Evolutionary conservation across 179 eudicot genomes (phyloP), one percentile per base, ranked within the genome.

Genomic region (Nepenthes alata): DNA sequence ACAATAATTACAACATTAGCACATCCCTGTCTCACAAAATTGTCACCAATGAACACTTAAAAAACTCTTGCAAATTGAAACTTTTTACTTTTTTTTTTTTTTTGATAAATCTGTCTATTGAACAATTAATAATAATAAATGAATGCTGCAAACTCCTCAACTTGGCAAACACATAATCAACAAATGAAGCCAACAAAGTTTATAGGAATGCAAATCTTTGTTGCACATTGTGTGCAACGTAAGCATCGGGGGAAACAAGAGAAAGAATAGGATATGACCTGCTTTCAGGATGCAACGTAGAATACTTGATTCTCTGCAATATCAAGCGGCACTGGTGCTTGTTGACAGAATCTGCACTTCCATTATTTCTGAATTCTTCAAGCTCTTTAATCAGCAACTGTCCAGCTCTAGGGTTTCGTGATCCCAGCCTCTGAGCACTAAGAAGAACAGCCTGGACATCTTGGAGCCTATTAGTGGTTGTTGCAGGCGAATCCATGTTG

Each of bases 401-500:
- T 57, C 95, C 98, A 15, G 97, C 98, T 82, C 98, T 85, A 50
- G 94, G 70, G 79, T 89, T 78, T 58, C 94, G 97, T 59, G 97
- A 86, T 65, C 97, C 98, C 77, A 93, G 63, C 41, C 95, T 78
- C 74, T 89, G 97, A 72, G 85, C 90, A 77, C 97, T 89, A 37
- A 93, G 80, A 59, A 93, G 90, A 64, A 87, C 85, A 61, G 88
- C 97, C 78, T 93, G 98, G 69, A 93, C 95, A 81, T 93, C 98
- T 74, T 81, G 97, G 67, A 89, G 84, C 76, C 93, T 83, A 72
- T 93, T 93, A 74, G 98, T 93, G 12, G 85, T 68, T 65, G 78
- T 79, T 35, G 97, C 83, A 69, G 97, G 81, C 62, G 91, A 81
- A 68, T 89, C 97, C 10, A 74, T 73, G 73, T 83, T 89, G 79